Evolutionary conservation across 331 rosid genomes (phyloP).

Genomic region (Prunus yedoensis): DNA sequence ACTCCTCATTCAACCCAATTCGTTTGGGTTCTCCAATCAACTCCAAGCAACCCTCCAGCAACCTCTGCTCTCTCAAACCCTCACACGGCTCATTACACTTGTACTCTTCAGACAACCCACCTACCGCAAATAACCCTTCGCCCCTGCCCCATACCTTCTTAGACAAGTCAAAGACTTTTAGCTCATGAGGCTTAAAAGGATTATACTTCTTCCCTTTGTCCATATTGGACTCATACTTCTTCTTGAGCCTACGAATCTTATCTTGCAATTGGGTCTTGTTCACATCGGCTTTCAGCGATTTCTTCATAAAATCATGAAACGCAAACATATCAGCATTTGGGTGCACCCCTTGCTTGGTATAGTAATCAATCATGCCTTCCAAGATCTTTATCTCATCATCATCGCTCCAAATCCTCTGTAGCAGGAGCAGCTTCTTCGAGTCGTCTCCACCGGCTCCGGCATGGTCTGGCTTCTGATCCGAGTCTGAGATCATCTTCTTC

Average conservation of each 20-base stretch:
- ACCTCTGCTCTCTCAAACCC: constrained; percentile 1
- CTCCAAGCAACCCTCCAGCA: constrained; percentile 35
- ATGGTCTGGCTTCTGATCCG: not conserved
- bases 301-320: constrained; percentile 48
- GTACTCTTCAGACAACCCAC: not conserved
- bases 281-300: constrained; percentile 44
- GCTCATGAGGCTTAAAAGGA: constrained; percentile 41
- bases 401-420: constrained; percentile 62
- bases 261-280: constrained; percentile 37
- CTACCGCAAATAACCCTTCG: not conserved
- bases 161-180: constrained; percentile 40
- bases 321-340: constrained; percentile 28
- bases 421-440: constrained; percentile 25
- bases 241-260: constrained; percentile 61
- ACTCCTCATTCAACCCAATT: constrained; percentile 42
- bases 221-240: constrained; percentile 37
- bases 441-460: not conserved
- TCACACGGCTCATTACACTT: too few relatives aligned
- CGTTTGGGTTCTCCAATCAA: constrained; percentile 36
- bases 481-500: constrained; percentile 34
- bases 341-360: constrained; percentile 28
- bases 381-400: constrained; percentile 53
- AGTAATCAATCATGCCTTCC: constrained; percentile 41
- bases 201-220: constrained; percentile 30
- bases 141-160: constrained; percentile 59